Conservation (phyloP, 441 rosid species). For the Viola pubescens region DNA sequence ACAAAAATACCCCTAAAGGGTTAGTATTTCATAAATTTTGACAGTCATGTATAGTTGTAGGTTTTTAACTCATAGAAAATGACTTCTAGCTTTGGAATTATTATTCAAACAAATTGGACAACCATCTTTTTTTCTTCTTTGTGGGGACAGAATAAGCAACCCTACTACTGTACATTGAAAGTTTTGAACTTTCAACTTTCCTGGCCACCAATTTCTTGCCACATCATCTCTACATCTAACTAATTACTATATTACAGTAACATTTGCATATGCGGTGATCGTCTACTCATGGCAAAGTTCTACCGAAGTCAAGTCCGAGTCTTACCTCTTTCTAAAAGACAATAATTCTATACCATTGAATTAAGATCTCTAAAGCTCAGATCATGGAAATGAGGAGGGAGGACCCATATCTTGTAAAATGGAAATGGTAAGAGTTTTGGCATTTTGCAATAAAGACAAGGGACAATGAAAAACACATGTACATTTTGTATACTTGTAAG, state of each 20-base stretch:
- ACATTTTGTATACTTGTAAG: not conserved
- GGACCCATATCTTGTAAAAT: not conserved
- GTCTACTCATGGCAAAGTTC: too few relatives aligned
- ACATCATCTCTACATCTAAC: too few relatives aligned
- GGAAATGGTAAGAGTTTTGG: not conserved
- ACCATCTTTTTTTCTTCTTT: not conserved
- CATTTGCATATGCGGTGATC: too few relatives aligned
- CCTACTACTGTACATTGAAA: not conserved
- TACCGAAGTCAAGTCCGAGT: too few relatives aligned
- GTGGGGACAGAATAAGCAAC: not conserved
- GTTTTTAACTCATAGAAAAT: slow-evolving; percentile 22
- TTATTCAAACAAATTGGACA: not conserved
- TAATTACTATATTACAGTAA: too few relatives aligned
- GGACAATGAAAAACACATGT: not conserved
- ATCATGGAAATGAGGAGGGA: too few relatives aligned
- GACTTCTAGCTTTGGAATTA: slow-evolving; percentile 20
- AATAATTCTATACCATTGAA: too few relatives aligned
- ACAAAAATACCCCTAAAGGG: slow-evolving; percentile 23
- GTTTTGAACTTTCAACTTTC: not conserved
- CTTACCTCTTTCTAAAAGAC: too few relatives aligned
- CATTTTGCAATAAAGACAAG: not conserved
- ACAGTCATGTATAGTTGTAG: slow-evolving; percentile 19
- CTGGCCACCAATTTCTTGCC: not conserved
- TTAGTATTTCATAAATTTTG: slow-evolving; percentile 28
- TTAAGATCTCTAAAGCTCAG: too few relatives aligned